Evolutionary conservation across 2,329 filamentous ascomycete species (phyloP).

Genomic region (Claviceps africana): DNA sequence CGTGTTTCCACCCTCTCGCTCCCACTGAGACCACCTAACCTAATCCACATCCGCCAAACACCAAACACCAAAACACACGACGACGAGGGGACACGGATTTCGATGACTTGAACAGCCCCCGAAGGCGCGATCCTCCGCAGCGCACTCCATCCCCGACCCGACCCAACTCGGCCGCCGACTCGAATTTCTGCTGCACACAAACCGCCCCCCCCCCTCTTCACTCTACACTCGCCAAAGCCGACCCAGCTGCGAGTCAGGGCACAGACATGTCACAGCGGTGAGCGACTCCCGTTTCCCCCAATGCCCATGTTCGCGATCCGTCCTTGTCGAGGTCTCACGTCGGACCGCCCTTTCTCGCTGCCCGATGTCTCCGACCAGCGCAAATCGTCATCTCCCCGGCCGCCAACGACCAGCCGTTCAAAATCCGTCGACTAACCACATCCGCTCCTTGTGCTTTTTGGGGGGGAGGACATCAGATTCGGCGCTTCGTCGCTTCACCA

Average conservation of each 20-base stretch:
- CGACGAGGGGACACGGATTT: neutral
- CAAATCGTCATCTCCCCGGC: neutral
- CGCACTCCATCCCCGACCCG: neutral
- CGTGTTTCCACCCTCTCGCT: neutral
- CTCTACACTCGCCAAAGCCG: too few relatives aligned
- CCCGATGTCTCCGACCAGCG: neutral
- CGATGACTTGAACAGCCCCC: neutral
- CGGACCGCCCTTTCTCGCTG: neutral
- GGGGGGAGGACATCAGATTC: constrained; percentile 35
- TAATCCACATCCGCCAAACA: neutral
- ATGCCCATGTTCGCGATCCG: neutral
- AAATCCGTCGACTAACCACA: neutral
- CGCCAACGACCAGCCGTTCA: neutral
- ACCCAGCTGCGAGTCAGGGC: neutral
- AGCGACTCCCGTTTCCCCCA: neutral
- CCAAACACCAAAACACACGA: too few relatives aligned
- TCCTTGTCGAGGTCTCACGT: too few relatives aligned
- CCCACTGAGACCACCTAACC: constrained; percentile 8
- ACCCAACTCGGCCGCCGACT: neutral
- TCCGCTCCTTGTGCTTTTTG: too few relatives aligned
- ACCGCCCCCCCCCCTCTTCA: neutral
- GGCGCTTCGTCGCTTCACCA: constrained; percentile 56
- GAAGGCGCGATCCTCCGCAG: neutral
- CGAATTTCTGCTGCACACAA: neutral
- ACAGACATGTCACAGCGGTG: constrained; percentile 23